Base-by-base conservation (phyloP, 2,329 filamentous ascomycete species). In the Lasiodiplodia theobromae region DNA sequence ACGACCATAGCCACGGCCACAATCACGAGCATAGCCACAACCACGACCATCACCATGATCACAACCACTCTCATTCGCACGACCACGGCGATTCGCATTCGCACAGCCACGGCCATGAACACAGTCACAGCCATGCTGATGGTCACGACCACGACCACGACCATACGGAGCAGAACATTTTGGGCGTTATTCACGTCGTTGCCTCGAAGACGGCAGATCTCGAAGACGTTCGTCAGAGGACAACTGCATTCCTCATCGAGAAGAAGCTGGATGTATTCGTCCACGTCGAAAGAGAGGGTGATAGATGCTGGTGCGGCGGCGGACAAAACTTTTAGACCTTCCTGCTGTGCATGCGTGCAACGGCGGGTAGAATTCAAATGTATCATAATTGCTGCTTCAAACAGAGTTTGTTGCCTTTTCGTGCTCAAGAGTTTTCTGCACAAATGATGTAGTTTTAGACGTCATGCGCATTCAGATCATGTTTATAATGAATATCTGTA, bases 161-260 rank as follows among this genome's bases (percentile, higher is more conserved):
- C 40, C 71, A 81, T 28, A 90, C 92, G 77, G 74, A 69, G 21
- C 76, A 80, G 62, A 87, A 84, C 71, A 85, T 97, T 2, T 82
- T 94, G 14, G 95, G 95, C 2, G 91, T 96, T 1, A 94, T 97
- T 70, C 95, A 97, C 76, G 87, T 97, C 49, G 89, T 93, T 69
- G 93, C 93, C 0, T 88, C 89, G 0, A 87, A 88, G 28, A 88
- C 86, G 2, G 89, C 91, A 2, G 89, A 94, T 73, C 77, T 94
- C 67, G 93, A 97, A 73, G 94, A 97, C 71, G 93, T 97, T 6
- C 86, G 92, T 63, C 88, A 92, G 69, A 86, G 94, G n/a, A 91
- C 94, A 0, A 84, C 86, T 54, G 85, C 88, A 53, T 96, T 94
- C 72, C 83, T 97, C 25, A 81, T 85, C 8, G 87, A 87, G 64